Conservation (phyloP, 768 basidiomycete species). For the Tricholoma bakamatsutake region DNA sequence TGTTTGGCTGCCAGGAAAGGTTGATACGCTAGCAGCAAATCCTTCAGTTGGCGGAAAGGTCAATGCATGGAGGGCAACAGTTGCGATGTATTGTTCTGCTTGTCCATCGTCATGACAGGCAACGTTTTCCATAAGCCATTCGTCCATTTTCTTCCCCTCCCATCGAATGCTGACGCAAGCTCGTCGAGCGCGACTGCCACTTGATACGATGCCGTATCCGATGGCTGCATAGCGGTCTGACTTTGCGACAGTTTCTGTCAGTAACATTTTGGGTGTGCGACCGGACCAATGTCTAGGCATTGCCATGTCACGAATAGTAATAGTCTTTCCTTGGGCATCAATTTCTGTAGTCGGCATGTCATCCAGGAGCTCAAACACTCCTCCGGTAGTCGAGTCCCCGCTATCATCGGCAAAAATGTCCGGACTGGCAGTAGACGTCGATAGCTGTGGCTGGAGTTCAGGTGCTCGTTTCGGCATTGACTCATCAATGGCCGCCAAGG, state of each 20-base stretch:
- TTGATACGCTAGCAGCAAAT: slow-evolving; percentile 49
- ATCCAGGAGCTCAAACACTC: slow-evolving; percentile 74
- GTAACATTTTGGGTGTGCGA: slow-evolving; percentile 68
- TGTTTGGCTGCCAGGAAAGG: slow-evolving; percentile 44
- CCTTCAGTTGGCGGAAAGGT: slow-evolving; percentile 59
- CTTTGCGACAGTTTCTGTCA: slow-evolving; percentile 64
- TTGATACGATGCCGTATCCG: slow-evolving; percentile 60
- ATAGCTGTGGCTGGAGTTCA: slow-evolving; percentile 12
- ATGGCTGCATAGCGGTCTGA: slow-evolving; percentile 71
- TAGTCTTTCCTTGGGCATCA: slow-evolving; percentile 47
- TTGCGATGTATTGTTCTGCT: slow-evolving; percentile 88
- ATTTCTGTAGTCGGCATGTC: slow-evolving; percentile 50
- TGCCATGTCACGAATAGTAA: slow-evolving; percentile 63
- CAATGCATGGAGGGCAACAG: slow-evolving; percentile 76
- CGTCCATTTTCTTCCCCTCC: slow-evolving; percentile 50
- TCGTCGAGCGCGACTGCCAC: slow-evolving; percentile 68
- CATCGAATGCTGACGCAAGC: slow-evolving; percentile 70
- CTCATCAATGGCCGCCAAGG: not conserved
- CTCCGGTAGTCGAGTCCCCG: slow-evolving; percentile 41
- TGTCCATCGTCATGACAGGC: slow-evolving; percentile 75
- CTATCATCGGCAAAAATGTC: slow-evolving; percentile 53
- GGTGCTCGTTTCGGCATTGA: slow-evolving; percentile 11
- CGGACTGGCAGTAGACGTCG: slow-evolving; percentile 1
- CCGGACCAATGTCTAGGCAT: slow-evolving; percentile 83
- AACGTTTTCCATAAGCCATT: slow-evolving; percentile 80